Base-by-base conservation (phyloP, 1,139 yeast species). In the Saccharomyces hybrid region DNA sequence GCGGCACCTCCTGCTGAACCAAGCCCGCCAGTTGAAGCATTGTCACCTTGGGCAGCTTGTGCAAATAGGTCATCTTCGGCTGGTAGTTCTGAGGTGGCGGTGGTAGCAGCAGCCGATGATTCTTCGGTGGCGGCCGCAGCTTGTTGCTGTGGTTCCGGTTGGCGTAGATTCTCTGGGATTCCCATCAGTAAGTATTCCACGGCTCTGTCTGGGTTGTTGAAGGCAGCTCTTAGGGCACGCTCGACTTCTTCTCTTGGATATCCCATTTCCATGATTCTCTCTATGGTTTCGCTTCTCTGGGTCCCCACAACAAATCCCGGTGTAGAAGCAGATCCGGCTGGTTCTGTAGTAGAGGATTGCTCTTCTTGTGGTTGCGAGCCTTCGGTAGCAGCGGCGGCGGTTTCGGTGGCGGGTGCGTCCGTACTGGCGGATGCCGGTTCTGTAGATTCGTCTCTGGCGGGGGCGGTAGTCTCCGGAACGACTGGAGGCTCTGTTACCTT, bases 181-280 rank as follows among this genome's bases (percentile, higher is more conserved):
- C 98, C 98, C 48, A 91, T 88, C 63, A 93, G 75, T 56, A 93
- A 78, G 70, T 93, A 91, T 70, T 95, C 99, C 5, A 91, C 98
- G 0, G 99, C 99, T 66, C 99, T 84, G 68, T 93, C 98, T 27
- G 99, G 99, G 73, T 93, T 91, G 73, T 93, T 93, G 74, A 84
- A 93, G 0, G 99, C 98, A 16, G 97, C 96, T 66, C 96, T 82
- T 70, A 93, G 77, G 0, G 99, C 99, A 47, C 83, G 80, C 72
- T 89, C 95, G 29, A 89, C 97, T 69, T 88, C 88, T 5, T 82
- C 79, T 64, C 96, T 83, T 53, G 87, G 90, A 70, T 89, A 95
- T 12, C 99, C 99, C 98, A 93, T 90, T 65, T 89, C 98, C 84
- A 90, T 82, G 69, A 93, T 89, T 67, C 86, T 86, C 60, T 78